phyloP scores from a whole-genome alignment of 176 grass and related monocot species.

The Luzula sylvatica region DNA sequence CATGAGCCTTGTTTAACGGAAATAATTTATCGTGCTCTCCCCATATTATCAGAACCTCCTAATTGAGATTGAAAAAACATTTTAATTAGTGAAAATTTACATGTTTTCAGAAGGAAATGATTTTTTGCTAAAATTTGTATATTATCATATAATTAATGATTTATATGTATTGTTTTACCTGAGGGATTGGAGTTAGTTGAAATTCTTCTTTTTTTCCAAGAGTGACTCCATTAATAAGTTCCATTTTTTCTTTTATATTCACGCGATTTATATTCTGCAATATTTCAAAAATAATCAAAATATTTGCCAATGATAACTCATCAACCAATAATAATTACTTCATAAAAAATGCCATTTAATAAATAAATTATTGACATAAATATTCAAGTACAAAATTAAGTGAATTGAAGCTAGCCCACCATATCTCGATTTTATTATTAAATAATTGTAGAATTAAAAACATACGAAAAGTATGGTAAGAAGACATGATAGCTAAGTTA shows the following conservation, averaged over 20 bases:
- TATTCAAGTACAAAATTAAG: too few relatives aligned
- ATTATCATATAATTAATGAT: not conserved
- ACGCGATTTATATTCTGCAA: constrained; percentile 54
- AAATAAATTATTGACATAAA: too few relatives aligned
- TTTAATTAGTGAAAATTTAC: not conserved
- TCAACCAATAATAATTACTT: too few relatives aligned
- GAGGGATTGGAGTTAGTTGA: constrained; percentile 57
- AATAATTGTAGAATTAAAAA: too few relatives aligned
- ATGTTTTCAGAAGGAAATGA: not conserved
- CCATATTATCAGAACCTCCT: constrained; percentile 84
- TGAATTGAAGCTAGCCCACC: too few relatives aligned
- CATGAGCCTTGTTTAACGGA: constrained; percentile 46
- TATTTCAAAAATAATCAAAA: too few relatives aligned
- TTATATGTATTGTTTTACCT: constrained; percentile 19
- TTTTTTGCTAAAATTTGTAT: not conserved
- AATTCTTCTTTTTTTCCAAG: constrained; percentile 54
- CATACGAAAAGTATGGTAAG: too few relatives aligned
- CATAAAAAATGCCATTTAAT: too few relatives aligned
- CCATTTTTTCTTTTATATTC: constrained; percentile 56
- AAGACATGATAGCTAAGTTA: too few relatives aligned
- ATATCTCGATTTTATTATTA: too few relatives aligned
- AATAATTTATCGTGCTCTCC: constrained; percentile 83
- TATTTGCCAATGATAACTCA: too few relatives aligned
- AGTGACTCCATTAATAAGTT: constrained; percentile 53
- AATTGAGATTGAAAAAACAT: not conserved